Conservation (phyloP, 805 yeast genomes). For the Saccharomycopsis capsularis region DNA sequence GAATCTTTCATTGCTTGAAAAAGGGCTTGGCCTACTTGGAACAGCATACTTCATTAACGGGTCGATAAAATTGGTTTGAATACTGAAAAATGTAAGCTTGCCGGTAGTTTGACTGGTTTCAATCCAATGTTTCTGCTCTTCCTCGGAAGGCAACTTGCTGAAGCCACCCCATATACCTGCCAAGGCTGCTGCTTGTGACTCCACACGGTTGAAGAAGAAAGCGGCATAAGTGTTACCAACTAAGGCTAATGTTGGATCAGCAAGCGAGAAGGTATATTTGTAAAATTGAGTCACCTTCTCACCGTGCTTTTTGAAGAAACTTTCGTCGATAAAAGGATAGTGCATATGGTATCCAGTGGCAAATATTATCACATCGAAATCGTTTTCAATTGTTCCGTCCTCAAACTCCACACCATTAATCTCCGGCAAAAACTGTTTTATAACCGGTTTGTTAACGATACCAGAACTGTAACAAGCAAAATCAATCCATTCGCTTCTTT, state of each 20-base stretch:
- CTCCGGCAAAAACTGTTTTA: constrained; percentile 24
- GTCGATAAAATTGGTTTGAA: constrained; percentile 26
- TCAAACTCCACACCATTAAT: constrained; percentile 28
- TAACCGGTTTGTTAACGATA: constrained; percentile 29
- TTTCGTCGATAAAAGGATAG: constrained; percentile 35
- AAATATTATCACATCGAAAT: constrained; percentile 36
- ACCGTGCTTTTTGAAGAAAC: constrained; percentile 23
- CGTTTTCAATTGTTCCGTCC: constrained; percentile 29
- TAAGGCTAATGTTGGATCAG: constrained; percentile 38
- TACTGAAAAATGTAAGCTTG: constrained; percentile 31
- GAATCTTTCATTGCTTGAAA: constrained; percentile 24
- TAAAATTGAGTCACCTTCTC: constrained; percentile 26
- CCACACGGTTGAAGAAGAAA: constrained; percentile 42
- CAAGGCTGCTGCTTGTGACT: constrained; percentile 44
- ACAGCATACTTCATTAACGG: constrained; percentile 25
- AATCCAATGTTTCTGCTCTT: constrained; percentile 34
- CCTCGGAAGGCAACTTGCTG: constrained; percentile 33
- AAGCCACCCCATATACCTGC: constrained; percentile 47
- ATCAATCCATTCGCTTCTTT: constrained; percentile 37
- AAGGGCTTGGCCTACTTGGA: constrained; percentile 26
- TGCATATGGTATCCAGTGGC: constrained; percentile 48
- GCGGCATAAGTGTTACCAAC: constrained; percentile 37
- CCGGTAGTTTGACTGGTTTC: constrained; percentile 23
- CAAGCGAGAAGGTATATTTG: constrained; percentile 33
- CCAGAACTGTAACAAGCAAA: constrained; percentile 34